Percentiles rank a stretch among this genome's conserved stretches.
phyloP scores from a whole-genome alignment of 2,329 filamentous ascomycete species.

The Fusarium miscanthi region DNA sequence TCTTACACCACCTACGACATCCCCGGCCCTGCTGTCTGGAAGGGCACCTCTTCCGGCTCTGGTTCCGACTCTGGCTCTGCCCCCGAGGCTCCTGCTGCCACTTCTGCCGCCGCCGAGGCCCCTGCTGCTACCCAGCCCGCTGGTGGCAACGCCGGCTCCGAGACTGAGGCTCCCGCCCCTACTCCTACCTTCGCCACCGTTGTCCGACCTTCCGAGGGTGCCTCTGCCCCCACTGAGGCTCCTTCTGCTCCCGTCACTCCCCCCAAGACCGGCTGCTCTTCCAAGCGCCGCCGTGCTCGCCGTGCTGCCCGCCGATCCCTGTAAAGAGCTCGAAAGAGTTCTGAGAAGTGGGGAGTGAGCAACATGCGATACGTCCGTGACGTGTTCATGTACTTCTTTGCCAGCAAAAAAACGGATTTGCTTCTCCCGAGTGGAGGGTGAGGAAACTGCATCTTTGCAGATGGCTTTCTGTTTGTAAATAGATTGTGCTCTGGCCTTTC shows the following conservation, averaged over 20 bases:
- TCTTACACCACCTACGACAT: slow-evolving; percentile 47
- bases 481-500: slow-evolving; percentile 40
- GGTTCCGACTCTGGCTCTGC: slow-evolving; percentile 24
- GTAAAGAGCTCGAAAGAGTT: slow-evolving; percentile 34
- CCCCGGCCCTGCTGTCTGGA: slow-evolving; percentile 51
- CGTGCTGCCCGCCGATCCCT: slow-evolving; percentile 36
- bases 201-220: slow-evolving; percentile 28
- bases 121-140: slow-evolving; percentile 34
- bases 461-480: slow-evolving; percentile 45
- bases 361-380: slow-evolving; percentile 22
- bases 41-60: slow-evolving; percentile 29
- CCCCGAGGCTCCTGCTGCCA: slow-evolving; percentile 24
- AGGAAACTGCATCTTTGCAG: slow-evolving; percentile 29
- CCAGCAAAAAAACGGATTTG: slow-evolving; percentile 13
- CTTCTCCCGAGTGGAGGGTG: slow-evolving; percentile 33
- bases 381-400: slow-evolving; percentile 6
- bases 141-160: slow-evolving; percentile 2
- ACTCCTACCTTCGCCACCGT: slow-evolving; percentile 41
- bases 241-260: slow-evolving; percentile 17
- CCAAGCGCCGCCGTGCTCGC: slow-evolving; percentile 39
- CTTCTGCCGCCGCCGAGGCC: slow-evolving; percentile 27
- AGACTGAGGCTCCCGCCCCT: slow-evolving; percentile 18
- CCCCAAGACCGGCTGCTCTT: slow-evolving; percentile 39
- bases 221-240: slow-evolving; percentile 22
- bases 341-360: neutral